These are phyloP conservation scores for Aspergillus novoparasiticus DNA, from an alignment of 2,329 filamentous ascomycete species.

Conservation along the genomic window DNA sequence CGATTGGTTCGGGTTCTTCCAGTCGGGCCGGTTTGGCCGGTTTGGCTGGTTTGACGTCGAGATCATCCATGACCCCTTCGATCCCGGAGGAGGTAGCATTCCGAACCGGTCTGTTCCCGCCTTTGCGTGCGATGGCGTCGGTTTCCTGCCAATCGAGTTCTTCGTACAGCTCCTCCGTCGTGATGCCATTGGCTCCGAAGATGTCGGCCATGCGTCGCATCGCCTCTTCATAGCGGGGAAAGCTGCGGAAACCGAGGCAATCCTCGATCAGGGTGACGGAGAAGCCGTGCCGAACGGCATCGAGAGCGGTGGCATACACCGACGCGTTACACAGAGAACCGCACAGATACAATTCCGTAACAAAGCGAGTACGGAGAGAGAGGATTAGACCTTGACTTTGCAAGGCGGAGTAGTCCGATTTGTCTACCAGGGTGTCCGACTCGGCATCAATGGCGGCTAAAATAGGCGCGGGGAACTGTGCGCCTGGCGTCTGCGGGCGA, in stretches of 20 bases:
- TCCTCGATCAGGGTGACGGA: constrained; percentile 85
- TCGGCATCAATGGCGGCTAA: constrained; percentile 53
- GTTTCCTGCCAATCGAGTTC: constrained; percentile 47
- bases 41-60: constrained; percentile 30
- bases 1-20: constrained; percentile 10
- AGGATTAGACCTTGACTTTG: constrained; percentile 72
- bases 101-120: constrained; percentile 17
- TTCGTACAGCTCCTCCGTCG: constrained; percentile 61
- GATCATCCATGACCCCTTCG: constrained; percentile 38
- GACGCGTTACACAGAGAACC: constrained; percentile 85
- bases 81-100: constrained; percentile 32
- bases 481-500: constrained; percentile 44
- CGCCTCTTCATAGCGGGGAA: constrained; percentile 69
- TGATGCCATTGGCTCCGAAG: constrained; percentile 70
- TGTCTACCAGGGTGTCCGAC: constrained; percentile 60
- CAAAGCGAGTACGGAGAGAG: constrained; percentile 78
- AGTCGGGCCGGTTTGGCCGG: constrained; percentile 10
- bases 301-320: constrained; percentile 86
- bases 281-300: constrained; percentile 85
- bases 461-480: constrained; percentile 54
- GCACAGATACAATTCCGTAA: constrained; percentile 87
- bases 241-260: constrained; percentile 78
- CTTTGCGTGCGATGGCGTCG: constrained; percentile 36
- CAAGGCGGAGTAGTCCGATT: constrained; percentile 88
- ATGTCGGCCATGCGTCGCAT: constrained; percentile 71